Evolutionary conservation across 2,329 filamentous ascomycete genomes (phyloP), one percentile per base, ranked within the genome.

Genomic region (Dactylella cylindrospora): DNA sequence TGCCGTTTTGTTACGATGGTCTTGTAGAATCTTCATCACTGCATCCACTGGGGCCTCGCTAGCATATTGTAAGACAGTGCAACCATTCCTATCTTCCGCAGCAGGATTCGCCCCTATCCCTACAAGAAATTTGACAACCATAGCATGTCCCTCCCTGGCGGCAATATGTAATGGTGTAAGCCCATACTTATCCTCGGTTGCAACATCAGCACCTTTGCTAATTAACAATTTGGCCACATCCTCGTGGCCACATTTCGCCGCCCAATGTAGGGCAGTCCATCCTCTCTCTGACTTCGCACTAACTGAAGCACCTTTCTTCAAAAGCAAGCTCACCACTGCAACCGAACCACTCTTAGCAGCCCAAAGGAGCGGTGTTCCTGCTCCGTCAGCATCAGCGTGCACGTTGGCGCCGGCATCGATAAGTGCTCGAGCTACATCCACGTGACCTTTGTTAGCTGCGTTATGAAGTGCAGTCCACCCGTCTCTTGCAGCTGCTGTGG

Each of bases 81-180:
- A 8, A 20, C 19, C 36, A 13, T 22, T 8, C 5, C 6, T 19
- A 22, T 19, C 36, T 23, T 40, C 29, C 9, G 25, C 15, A 19
- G 55, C 35, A 26, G 52, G 17, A 28, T 55, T 57, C 19, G 44
- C 55, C 20, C 55, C 55, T 2, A 26, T 41, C 36, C 41, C 49
- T 17, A 62, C 22, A 13, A 65, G 41, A n/a, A 55, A 15, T 9
- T 29, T 23, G 5, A 57, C 64, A 8, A 47, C 31, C n/a, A 31
- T 23, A 2, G 26, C 32, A 26, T 55, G 31, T 7, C 64, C 59
- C 15, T 33, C 33, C n/a, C 40, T 33, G 2, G 64, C 59, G 3
- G 51, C 65, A 13, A 35, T 49, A 22, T 62, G 64, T 22, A 67
- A 35, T 26, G 65, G 33, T 5, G 65, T 66, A 31, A 39, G 32